Percentiles rank a stretch among this genome's conserved stretches.
These are phyloP conservation scores for Aureobasidium subglaciale DNA, from an alignment of 2,329 filamentous ascomycete genomes.

Conservation along the genomic window DNA sequence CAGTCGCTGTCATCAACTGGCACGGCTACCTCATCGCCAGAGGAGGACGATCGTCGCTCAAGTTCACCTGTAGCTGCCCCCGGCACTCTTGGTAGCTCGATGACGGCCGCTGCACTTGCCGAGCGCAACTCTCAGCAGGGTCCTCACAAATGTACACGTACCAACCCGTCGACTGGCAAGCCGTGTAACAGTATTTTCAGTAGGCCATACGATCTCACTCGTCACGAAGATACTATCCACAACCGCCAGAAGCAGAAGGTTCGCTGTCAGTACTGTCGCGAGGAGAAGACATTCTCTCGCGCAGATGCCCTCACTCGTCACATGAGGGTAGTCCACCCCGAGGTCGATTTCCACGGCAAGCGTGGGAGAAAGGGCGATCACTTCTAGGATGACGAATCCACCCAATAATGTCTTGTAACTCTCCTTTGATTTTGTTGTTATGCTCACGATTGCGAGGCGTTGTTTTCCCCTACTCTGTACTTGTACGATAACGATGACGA, in stretches of 20 bases:
- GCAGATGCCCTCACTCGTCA: slow-evolving; percentile 92
- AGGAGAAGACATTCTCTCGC: slow-evolving; percentile 94
- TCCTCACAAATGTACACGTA: slow-evolving; percentile 84
- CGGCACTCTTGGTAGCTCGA: slow-evolving; percentile 29
- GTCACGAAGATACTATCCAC: slow-evolving; percentile 97
- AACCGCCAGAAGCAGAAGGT: slow-evolving; percentile 93
- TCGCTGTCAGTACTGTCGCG: slow-evolving; percentile 82
- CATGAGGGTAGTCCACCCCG: slow-evolving; percentile 88
- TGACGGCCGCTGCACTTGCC: slow-evolving; percentile 49
- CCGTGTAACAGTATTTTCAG: slow-evolving; percentile 93
- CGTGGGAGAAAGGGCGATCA: slow-evolving; percentile 26
- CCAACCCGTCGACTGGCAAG: slow-evolving; percentile 92
- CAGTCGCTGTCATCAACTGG: slow-evolving; percentile 26
- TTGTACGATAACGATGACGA: slow-evolving; percentile 14
- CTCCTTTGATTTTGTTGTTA: background rate
- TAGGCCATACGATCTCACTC: slow-evolving; percentile 88
- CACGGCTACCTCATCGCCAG: slow-evolving; percentile 32
- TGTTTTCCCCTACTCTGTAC: background rate
- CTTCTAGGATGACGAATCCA: background rate
- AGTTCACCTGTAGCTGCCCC: slow-evolving; percentile 23
- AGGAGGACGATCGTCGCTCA: slow-evolving; percentile 19
- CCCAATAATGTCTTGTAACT: background rate
- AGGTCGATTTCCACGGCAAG: slow-evolving; percentile 74
- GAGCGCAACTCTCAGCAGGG: slow-evolving; percentile 80
- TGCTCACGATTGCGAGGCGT: background rate